A percentile compares a stretch with the other conserved stretches of the same genome.
phyloP scores from a whole-genome alignment of 352 stramenopile species.

The Phytophthora megakarya region DNA sequence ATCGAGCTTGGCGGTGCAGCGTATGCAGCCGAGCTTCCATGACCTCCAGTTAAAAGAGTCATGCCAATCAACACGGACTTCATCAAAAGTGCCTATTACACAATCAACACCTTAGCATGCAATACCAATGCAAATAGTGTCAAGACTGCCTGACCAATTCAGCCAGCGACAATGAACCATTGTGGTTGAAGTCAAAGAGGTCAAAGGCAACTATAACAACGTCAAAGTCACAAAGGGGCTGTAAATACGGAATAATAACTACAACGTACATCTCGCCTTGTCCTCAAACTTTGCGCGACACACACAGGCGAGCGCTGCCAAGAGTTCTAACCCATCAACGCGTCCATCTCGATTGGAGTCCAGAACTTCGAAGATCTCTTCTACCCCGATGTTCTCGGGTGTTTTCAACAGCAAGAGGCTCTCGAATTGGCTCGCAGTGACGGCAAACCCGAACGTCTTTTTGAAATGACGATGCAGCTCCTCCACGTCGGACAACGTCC shows the following conservation, averaged over 20 bases:
- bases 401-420: constrained; percentile 68
- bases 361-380: constrained; percentile 77
- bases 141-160: constrained; percentile 50
- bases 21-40: constrained; percentile 3
- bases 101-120: background rate
- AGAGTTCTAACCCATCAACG: constrained; percentile 81
- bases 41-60: constrained; percentile 54
- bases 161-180: constrained; percentile 71
- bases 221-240: constrained; percentile 20
- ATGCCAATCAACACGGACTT: constrained; percentile 81
- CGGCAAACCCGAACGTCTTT: constrained; percentile 76
- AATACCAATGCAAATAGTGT: background rate
- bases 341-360: constrained; percentile 75
- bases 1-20: constrained; percentile 21
- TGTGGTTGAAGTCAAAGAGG: constrained; percentile 84
- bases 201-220: constrained; percentile 30
- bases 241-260: background rate
- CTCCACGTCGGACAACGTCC: constrained; percentile 69
- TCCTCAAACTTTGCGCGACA: constrained; percentile 80
- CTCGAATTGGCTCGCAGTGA: constrained; percentile 81
- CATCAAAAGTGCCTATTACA: constrained; percentile 69
- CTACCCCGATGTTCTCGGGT: constrained; percentile 58
- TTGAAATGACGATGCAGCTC: constrained; percentile 66
- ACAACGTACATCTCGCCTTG: constrained; percentile 69
- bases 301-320: constrained; percentile 71